A percentile compares a stretch with the other conserved stretches of the same genome.
These are phyloP conservation scores for Penicillium thymicola DNA, from an alignment of 2,329 filamentous ascomycete genomes.

Conservation along the genomic window DNA sequence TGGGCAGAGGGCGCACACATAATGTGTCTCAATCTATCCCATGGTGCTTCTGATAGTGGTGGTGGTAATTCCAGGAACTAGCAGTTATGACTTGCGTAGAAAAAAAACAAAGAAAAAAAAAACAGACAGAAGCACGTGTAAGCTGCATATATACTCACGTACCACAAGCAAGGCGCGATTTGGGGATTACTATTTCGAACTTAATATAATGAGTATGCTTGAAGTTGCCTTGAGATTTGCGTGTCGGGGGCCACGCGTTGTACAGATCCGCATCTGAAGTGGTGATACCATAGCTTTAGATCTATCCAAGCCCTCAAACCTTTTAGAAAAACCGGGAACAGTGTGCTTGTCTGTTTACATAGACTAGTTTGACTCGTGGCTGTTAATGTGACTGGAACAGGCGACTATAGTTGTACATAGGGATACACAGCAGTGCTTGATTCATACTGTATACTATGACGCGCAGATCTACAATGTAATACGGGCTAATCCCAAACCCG, in stretches of 20 bases:
- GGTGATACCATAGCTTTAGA: background rate
- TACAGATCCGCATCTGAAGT: conserved; percentile 3
- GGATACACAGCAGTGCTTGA: background rate
- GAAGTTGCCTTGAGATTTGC: conserved; percentile 5
- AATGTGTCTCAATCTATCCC: background rate
- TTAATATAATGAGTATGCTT: background rate
- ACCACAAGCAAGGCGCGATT: background rate
- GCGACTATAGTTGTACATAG: background rate
- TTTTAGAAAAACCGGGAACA: background rate
- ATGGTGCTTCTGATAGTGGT: background rate
- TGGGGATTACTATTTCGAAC: background rate
- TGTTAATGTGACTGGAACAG: background rate
- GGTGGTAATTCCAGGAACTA: background rate
- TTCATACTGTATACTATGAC: background rate
- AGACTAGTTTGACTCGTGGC: too few species aligned
- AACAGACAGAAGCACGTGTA: conserved; percentile 12
- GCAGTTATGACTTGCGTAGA: conserved; percentile 9
- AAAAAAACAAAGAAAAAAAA: background rate
- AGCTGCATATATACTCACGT: conserved; percentile 5
- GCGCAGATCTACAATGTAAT: background rate
- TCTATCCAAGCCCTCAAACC: background rate
- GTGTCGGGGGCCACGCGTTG: conserved; percentile 13
- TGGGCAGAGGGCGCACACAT: background rate
- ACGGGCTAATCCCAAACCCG: background rate
- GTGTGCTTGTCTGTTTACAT: background rate